Conservation (phyloP, 2,329 filamentous ascomycete genomes). For the Phaeosphaeriaceae sp. region DNA sequence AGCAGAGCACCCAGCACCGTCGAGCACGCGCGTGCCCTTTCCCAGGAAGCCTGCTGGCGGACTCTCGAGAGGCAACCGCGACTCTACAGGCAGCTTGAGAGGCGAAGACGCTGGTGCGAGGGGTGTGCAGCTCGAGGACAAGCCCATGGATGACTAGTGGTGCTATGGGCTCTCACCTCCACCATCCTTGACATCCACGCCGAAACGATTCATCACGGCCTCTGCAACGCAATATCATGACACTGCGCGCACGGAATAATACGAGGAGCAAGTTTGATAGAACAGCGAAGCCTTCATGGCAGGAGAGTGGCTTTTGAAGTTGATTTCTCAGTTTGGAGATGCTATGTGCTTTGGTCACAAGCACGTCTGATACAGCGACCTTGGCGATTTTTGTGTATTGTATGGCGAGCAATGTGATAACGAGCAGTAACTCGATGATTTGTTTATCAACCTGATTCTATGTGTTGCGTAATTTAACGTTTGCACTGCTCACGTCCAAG, state of each 20-base stretch:
- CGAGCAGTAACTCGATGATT: slow-evolving; percentile 21
- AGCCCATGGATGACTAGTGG: slow-evolving; percentile 76
- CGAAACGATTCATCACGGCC: slow-evolving; percentile 6
- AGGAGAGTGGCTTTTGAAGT: slow-evolving; percentile 2
- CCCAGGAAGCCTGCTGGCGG: slow-evolving; percentile 45
- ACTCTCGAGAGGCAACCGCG: slow-evolving; percentile 44
- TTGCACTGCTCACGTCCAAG: slow-evolving; percentile 4
- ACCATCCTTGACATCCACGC: slow-evolving; percentile 2
- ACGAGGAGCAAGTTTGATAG: background rate
- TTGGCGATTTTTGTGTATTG: slow-evolving; percentile 25
- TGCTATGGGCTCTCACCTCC: slow-evolving; percentile 14
- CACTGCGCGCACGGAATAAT: slow-evolving; percentile 3
- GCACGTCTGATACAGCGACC: slow-evolving; percentile 26
- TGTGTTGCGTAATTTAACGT: background rate
- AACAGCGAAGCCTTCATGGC: slow-evolving; percentile 7
- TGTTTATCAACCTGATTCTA: slow-evolving; percentile 4
- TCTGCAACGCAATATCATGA: slow-evolving; percentile 8
- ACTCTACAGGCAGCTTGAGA: slow-evolving; percentile 50
- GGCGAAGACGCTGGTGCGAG: slow-evolving; percentile 53
- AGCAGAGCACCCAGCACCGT: slow-evolving; percentile 41
- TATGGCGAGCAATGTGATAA: slow-evolving; percentile 32
- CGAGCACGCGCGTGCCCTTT: slow-evolving; percentile 44
- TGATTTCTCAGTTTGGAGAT: slow-evolving; percentile 2
- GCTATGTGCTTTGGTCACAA: slow-evolving; percentile 17
- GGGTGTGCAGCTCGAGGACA: slow-evolving; percentile 74